A percentile compares a stretch with the other conserved stretches of the same genome.
Evolutionary conservation across 140 eudicot species (phyloP).

Genomic region (Cichorium intybus): DNA sequence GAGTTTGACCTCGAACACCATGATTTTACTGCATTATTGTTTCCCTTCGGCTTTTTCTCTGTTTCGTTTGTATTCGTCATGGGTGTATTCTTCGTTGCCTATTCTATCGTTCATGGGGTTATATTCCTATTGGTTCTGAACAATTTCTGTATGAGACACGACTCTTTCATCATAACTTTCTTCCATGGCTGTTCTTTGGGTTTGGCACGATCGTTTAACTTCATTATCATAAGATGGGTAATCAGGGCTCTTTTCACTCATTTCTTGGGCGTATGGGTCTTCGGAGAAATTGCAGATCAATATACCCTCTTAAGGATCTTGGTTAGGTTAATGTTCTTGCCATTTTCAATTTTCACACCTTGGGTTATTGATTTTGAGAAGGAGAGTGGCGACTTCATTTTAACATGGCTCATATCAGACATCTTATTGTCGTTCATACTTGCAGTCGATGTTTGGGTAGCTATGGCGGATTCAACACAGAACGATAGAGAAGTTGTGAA

Average conservation of each 20-base stretch:
- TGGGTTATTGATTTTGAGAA: constrained; percentile 65
- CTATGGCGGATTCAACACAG: constrained; percentile 66
- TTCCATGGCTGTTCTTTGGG: constrained; percentile 67
- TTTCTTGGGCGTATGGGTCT: constrained; percentile 54
- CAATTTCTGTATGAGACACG: constrained; percentile 41
- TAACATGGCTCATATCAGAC: constrained; percentile 63
- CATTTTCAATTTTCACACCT: constrained; percentile 56
- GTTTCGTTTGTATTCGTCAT: constrained; percentile 66
- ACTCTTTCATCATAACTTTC: constrained; percentile 32
- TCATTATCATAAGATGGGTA: constrained; percentile 69
- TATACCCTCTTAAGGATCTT: constrained; percentile 62
- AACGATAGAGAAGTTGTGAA: constrained; percentile 63
- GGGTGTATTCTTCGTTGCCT: constrained; percentile 44
- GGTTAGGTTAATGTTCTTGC: constrained; percentile 79
- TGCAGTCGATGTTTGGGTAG: constrained; percentile 77
- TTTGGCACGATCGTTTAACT: constrained; percentile 45
- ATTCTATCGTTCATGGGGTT: constrained; percentile 71
- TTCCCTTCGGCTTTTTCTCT: constrained; percentile 42
- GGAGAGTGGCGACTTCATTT: constrained; percentile 55
- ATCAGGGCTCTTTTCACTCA: constrained; percentile 79
- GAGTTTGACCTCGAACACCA: constrained; percentile 50
- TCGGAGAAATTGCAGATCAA: constrained; percentile 76
- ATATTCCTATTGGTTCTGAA: constrained; percentile 60
- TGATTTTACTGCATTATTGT: constrained; percentile 57
- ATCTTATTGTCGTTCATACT: constrained; percentile 52